Conservation (phyloP, 495 filamentous ascomycete genomes). For the Tuber brumale region DNA sequence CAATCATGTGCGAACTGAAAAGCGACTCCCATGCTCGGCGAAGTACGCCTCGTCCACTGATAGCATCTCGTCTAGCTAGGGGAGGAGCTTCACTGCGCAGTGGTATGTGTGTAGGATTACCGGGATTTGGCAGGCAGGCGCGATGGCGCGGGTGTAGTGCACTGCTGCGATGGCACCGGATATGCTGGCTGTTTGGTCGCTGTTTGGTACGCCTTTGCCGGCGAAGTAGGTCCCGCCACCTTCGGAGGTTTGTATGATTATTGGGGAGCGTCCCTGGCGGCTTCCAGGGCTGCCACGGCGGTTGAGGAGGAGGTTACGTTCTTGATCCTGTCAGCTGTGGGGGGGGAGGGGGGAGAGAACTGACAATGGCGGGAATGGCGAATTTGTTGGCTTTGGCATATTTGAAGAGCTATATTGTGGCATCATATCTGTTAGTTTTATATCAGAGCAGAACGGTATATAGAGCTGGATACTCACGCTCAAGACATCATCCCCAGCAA, state of each 20-base stretch:
- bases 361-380: constrained; percentile 81
- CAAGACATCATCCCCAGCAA: constrained; percentile 75
- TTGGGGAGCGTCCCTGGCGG: constrained; percentile 57
- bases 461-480: constrained; percentile 37
- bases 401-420: constrained; percentile 59
- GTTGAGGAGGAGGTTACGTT: too few relatives aligned
- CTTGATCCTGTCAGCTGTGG: too few relatives aligned
- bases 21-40: constrained; percentile 87
- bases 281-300: constrained; percentile 48
- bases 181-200: constrained; percentile 77
- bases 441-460: neutral
- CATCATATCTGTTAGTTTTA: neutral
- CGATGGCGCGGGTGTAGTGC: constrained; percentile 84
- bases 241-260: constrained; percentile 86
- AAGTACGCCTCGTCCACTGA: constrained; percentile 85
- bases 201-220: constrained; percentile 82
- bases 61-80: constrained; percentile 93
- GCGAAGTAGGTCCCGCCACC: constrained; percentile 91
- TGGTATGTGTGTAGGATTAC: constrained; percentile 88
- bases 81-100: constrained; percentile 87
- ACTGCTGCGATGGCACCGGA: constrained; percentile 80
- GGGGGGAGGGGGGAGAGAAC: constrained; percentile 58
- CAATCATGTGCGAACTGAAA: constrained; percentile 95
- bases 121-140: constrained; percentile 78
- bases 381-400: constrained; percentile 77